phyloP scores from a whole-genome alignment of 129 eudicot species.

The Centrapalus pauciflorus region DNA sequence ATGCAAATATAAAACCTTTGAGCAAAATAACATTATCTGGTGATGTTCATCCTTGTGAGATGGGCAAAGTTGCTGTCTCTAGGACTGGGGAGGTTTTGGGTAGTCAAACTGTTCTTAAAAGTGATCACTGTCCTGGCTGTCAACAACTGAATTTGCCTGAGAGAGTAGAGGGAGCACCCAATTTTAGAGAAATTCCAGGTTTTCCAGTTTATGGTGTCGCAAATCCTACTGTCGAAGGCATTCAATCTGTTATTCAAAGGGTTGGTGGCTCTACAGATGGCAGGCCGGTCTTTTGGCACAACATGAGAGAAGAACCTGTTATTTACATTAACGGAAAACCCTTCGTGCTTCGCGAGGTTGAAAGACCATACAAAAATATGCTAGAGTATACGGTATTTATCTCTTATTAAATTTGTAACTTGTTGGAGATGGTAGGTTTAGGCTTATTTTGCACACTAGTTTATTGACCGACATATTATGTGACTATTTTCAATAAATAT shows the following conservation, averaged over 20 bases:
- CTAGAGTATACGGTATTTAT: slow-evolving; percentile 81
- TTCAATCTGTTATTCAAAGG: slow-evolving; percentile 75
- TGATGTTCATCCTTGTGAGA: slow-evolving; percentile 69
- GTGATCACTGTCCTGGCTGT: slow-evolving; percentile 98
- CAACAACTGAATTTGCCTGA: slow-evolving; percentile 72
- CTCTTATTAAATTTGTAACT: slow-evolving; percentile 1
- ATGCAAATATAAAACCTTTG: slow-evolving; percentile 42
- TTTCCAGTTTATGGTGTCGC: slow-evolving; percentile 98
- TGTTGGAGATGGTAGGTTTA: background rate
- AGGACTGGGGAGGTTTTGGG: slow-evolving; percentile 95
- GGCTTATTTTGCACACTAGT: no score
- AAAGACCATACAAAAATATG: slow-evolving; percentile 96
- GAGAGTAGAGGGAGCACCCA: slow-evolving; percentile 96
- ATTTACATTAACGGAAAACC: slow-evolving; percentile 95
- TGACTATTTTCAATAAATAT: no score
- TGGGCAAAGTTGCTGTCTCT: slow-evolving; percentile 84
- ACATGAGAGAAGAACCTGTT: slow-evolving; percentile 98
- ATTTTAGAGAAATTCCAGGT: slow-evolving; percentile 89
- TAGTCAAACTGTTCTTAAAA: slow-evolving; percentile 92
- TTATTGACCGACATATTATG: no score
- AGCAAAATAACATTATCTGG: slow-evolving; percentile 42
- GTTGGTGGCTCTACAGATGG: slow-evolving; percentile 75
- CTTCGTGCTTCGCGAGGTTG: slow-evolving; percentile 97
- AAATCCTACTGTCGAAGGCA: slow-evolving; percentile 93
- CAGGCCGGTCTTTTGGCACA: slow-evolving; percentile 93